Evolutionary conservation across 768 basidiomycete species (phyloP), one percentile per base, ranked within the genome.

Genomic region (Calocybe indica): DNA sequence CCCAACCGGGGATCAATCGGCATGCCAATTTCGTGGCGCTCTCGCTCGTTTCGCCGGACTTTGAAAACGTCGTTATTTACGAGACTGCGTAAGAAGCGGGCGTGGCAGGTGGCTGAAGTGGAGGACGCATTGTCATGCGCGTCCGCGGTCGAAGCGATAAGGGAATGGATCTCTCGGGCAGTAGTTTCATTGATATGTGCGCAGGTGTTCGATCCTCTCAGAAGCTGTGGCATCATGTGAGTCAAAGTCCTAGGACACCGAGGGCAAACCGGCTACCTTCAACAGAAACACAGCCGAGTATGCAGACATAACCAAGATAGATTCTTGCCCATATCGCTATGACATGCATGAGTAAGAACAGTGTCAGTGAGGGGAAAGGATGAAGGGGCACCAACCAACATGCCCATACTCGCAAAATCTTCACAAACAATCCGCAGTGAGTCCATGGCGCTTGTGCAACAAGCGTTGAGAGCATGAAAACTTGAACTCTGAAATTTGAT

Each of bases 301-400:
- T 22, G 88, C 90, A 13, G 85, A 86, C 89, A 92, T 92, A 40
- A 86, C 79, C 6, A 85, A 83, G 51, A 89, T 80, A 5, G 86
- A 84, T 60, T 92, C 89, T 68, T 92, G 90, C 6, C 85, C 79
- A 55, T 92, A 92, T 39, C 84, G 83, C 88, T 91, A 38, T 49
- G 22, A 22, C 22, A 51, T 11, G 37, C 51, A 33, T 44, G 40
- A 29, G 37, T 57, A 33, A 56, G 53, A 36, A 6, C 35, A 42
- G 36, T 43, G 46, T 40, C 45, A 35, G 36, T 36, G 33, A 9
- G n/a, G 12, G 37, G 37, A 15, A 47, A 31, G 7, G 14, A 42
- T 28, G 40, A 36, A 43, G 35, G 12, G 22, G 11, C 29, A 64
- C 83, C 45, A 56, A 86, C 88, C 56, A 92, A 75, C 64, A 91